Evolutionary conservation across 1,284 basidiomycete genomes (phyloP).

Genomic region (Pseudozyma tsukubaensis): DNA sequence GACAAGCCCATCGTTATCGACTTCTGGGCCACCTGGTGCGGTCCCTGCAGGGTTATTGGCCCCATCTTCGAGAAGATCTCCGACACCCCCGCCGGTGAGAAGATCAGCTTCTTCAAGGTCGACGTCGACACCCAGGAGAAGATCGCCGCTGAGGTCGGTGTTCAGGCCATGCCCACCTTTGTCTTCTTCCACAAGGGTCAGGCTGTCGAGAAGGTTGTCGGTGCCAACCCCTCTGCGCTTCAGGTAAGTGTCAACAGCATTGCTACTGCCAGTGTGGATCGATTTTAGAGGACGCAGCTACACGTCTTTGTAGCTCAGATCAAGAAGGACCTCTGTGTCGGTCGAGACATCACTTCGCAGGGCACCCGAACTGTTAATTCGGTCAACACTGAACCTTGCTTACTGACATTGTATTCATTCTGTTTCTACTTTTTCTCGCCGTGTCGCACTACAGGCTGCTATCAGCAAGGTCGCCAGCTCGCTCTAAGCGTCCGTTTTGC

Average conservation of each 20-base stretch:
- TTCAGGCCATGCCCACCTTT: slow-evolving; percentile 86
- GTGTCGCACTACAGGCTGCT: slow-evolving; percentile 22
- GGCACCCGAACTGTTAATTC: neutral
- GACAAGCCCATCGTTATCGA: slow-evolving; percentile 70
- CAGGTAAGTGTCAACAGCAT: slow-evolving; percentile 69
- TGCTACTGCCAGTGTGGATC: neutral
- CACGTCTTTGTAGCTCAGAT: neutral
- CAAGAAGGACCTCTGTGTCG: neutral
- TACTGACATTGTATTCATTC: slow-evolving; percentile 4
- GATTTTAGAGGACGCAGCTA: neutral
- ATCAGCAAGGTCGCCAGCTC: slow-evolving; percentile 36
- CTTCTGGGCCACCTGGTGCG: slow-evolving; percentile 70
- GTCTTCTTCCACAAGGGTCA: slow-evolving; percentile 78
- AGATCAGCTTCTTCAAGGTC: slow-evolving; percentile 82
- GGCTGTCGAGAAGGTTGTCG: slow-evolving; percentile 75
- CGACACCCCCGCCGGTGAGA: slow-evolving; percentile 51
- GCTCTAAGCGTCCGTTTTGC: slow-evolving; percentile 1
- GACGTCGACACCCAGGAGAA: slow-evolving; percentile 69
- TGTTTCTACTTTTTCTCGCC: neutral
- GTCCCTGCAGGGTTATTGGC: slow-evolving; percentile 78
- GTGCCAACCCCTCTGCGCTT: slow-evolving; percentile 74
- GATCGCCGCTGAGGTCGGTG: slow-evolving; percentile 76
- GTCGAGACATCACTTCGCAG: neutral
- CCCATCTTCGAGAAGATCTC: slow-evolving; percentile 82
- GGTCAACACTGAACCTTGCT: neutral